Evolutionary conservation across 768 basidiomycete species (phyloP), one percentile per base, ranked within the genome.

Genomic region (Tricholomella constricta): DNA sequence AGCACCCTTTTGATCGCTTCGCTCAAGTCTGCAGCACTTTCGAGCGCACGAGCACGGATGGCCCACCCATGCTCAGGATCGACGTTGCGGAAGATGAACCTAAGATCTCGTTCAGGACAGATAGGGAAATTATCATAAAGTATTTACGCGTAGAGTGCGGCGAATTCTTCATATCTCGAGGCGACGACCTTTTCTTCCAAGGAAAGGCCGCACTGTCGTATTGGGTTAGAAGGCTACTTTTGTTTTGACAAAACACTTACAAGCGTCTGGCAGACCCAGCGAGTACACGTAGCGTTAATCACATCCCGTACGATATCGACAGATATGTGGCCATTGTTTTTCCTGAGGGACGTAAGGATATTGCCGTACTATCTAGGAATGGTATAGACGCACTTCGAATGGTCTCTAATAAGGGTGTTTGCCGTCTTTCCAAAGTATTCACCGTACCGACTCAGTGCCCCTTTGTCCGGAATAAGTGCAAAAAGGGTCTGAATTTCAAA

Each of bases 261-360:
- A 17, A 68, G 52, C 9, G 58, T 58, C 20, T 62, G 55, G 49
- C 64, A 65, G 32, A 64, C 65, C 67, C 67, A 68, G 14, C 61
- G 56, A 20, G 60, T 63, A 40, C 64, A 68, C 2, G 62, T 59
- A 6, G 54, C 56, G 50, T 66, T 65, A 38, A 68, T 65, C 2
- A 68, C 58, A 41, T 65, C 63, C 14, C 51, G 43, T 12, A 62
- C 59, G 14, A 67, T 53, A 48, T 67, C 66, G 19, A 66, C 51
- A 11, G 45, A 40, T 36, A 48, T 45, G 23, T 51, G 37, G 11
- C 37, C 57, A 17, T 53, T 53, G 25, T 36, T 48, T 31, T 14
- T 51, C 48, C 57, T 58, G 34, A 1, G 15, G 3, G 6, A 49
- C 10, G 8, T 51, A 17, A n/a, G 26, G 46, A 20, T 17, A 29